Evolutionary conservation across 495 filamentous ascomycete genomes (phyloP), one percentile per base, ranked within the genome.

Genomic region (Podospora pseudoanserina): DNA sequence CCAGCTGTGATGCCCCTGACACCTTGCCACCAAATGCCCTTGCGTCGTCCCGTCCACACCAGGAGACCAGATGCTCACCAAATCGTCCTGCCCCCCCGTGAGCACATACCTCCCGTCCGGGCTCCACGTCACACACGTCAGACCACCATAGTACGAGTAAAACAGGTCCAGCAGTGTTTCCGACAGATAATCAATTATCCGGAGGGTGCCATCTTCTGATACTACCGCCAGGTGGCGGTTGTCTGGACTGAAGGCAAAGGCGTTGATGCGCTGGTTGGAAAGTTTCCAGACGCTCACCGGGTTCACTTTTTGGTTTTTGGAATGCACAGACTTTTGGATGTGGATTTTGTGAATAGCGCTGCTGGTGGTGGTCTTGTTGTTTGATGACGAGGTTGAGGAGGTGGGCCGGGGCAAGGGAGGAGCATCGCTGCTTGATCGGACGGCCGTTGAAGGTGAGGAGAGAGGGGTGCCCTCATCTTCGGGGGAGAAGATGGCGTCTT

Each of bases 101-200:
- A 97, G 83, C 39, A 98, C 89, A 79, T 97, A 99, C 75, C 95
- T 93, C 67, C 94, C 94, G 77, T 98, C 95, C 2, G 95, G 95
- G 2, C 93, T 97, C 96, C 96, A 99, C 80, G 92, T 96, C 11
- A 97, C 92, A 74, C 92, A 97, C 54, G 89, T 90, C 63, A 98
- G 81, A 11, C 91, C 94, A 60, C 96, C 95, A 73, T 97, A 99
- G 80, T 97, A 98, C 67, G 90, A 91, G 67, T 89, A 88, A 79
- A 92, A 97, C 27, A 97, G 79, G 72, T 96, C 92, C 55, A 94
- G 81, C 13, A 97, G 84, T 70, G 91, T 96, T 83, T 99, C 95
- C 68, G 90, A 90, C 63, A 96, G 82, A 77, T 94, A 97, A 76
- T 99, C 91, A 75, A 98, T 90, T 15, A 99, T 88, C 30, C 92